phyloP scores from a whole-genome alignment of 805 yeast species.

The Ogataea siamensis region DNA sequence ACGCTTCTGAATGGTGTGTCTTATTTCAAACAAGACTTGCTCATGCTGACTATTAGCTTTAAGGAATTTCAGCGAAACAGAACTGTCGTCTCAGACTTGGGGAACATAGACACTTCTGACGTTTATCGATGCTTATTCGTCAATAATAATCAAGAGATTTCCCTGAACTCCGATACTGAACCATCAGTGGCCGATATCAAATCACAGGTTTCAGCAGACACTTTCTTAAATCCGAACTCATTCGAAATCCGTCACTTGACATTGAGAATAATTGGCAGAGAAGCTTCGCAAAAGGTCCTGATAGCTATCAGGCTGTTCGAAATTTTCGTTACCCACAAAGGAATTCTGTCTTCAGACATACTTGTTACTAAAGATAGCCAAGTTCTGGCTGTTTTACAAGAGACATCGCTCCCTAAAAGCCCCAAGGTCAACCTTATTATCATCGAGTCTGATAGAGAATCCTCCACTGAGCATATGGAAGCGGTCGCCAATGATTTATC shows the following conservation, averaged over 20 bases:
- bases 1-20: conserved; percentile 24
- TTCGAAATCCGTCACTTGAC: conserved; percentile 27
- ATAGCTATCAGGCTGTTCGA: conserved; percentile 27
- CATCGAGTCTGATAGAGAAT: neutral
- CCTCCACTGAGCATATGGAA: neutral
- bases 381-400: conserved; percentile 10
- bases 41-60: conserved; percentile 26
- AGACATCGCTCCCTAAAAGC: conserved; percentile 8
- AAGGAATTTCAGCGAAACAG: conserved; percentile 21
- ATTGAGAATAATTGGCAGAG: conserved; percentile 20
- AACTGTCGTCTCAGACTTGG: conserved; percentile 12
- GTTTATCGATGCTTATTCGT: conserved; percentile 27
- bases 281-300: conserved; percentile 19
- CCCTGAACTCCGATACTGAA: neutral
- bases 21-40: conserved; percentile 22
- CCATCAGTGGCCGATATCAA: conserved; percentile 1
- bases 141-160: conserved; percentile 27
- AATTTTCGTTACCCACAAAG: conserved; percentile 24
- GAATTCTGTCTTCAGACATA: conserved; percentile 14
- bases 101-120: conserved; percentile 3
- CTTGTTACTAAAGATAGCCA: conserved; percentile 11
- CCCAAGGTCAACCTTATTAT: conserved; percentile 12
- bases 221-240: conserved; percentile 30
- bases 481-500: conserved; percentile 23
- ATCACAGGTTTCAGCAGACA: conserved; percentile 25